These are phyloP conservation scores for Xenosphaeropsis pyriputrescens DNA, from an alignment of 2,329 filamentous ascomycete species.

Conservation along the genomic window DNA sequence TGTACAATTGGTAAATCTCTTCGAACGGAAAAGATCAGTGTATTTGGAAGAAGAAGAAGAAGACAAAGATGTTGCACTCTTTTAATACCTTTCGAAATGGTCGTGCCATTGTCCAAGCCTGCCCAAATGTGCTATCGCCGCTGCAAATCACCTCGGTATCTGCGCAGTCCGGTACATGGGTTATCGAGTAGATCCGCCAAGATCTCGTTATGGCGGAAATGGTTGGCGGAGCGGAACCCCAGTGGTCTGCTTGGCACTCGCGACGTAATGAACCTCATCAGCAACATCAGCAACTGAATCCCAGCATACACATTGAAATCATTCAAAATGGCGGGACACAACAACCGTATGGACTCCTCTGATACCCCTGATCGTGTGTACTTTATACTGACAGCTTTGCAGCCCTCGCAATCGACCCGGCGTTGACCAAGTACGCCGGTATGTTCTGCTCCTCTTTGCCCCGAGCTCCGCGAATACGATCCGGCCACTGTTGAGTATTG, in stretches of 20 bases:
- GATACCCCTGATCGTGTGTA: neutral
- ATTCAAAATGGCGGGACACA: conserved; percentile 31
- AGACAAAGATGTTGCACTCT: too few species aligned
- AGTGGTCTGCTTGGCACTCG: neutral
- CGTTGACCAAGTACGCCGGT: conserved; percentile 36
- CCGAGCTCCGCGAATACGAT: neutral
- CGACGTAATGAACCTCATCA: conserved; percentile 5
- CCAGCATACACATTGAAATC: conserved; percentile 2
- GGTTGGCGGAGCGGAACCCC: too few species aligned
- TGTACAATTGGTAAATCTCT: conserved; percentile 1
- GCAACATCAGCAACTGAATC: conserved; percentile 1
- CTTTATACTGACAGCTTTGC: neutral
- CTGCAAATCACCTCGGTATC: too few species aligned
- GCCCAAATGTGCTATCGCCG: too few species aligned
- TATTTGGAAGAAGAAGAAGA: too few species aligned
- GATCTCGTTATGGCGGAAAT: too few species aligned
- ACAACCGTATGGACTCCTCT: conserved; percentile 23
- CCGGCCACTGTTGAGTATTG: too few species aligned
- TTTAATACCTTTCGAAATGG: too few species aligned
- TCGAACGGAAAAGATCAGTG: too few species aligned
- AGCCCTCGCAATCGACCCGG: conserved; percentile 22
- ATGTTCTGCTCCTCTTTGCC: conserved; percentile 11
- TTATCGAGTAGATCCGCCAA: too few species aligned
- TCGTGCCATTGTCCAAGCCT: too few species aligned
- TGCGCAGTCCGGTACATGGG: too few species aligned